phyloP scores from a whole-genome alignment of 2,329 filamentous ascomycete species.

The Cladosporium sp. region DNA sequence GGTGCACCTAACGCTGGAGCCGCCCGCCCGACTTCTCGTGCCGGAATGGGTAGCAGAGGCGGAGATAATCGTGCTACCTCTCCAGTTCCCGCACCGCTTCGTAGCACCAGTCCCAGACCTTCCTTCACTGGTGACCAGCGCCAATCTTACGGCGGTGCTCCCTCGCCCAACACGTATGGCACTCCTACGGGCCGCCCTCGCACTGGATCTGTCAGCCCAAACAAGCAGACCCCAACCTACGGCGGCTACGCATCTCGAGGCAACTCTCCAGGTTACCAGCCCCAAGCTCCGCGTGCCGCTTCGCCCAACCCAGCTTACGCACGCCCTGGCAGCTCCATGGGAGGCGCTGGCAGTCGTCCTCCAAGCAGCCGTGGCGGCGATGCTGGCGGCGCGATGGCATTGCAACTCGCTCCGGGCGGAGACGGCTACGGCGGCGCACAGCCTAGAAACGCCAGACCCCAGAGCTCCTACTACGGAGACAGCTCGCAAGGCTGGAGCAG shows the following conservation, averaged over 20 bases:
- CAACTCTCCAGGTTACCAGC: slow-evolving; percentile 36
- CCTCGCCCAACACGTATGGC: slow-evolving; percentile 62
- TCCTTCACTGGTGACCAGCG: slow-evolving; percentile 39
- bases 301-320: slow-evolving; percentile 35
- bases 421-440: slow-evolving; percentile 37
- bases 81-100: slow-evolving; percentile 32
- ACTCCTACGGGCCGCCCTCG: slow-evolving; percentile 29
- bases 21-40: slow-evolving; percentile 24
- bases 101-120: slow-evolving; percentile 55
- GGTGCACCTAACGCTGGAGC: slow-evolving; percentile 3
- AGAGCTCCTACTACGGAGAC: slow-evolving; percentile 41
- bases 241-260: slow-evolving; percentile 33
- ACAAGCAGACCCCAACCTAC: slow-evolving; percentile 35
- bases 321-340: slow-evolving; percentile 31
- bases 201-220: slow-evolving; percentile 38
- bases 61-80: slow-evolving; percentile 27
- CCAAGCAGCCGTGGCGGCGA: slow-evolving; percentile 40
- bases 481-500: slow-evolving; percentile 17
- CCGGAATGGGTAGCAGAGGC: slow-evolving; percentile 25
- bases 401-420: slow-evolving; percentile 40
- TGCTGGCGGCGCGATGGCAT: slow-evolving; percentile 36
- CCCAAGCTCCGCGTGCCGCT: slow-evolving; percentile 30
- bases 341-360: slow-evolving; percentile 33
- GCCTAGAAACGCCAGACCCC: slow-evolving; percentile 35
- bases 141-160: slow-evolving; percentile 41